A percentile compares a stretch with the other conserved stretches of the same genome.
phyloP scores from a whole-genome alignment of 2,329 filamentous ascomycete genomes.

The Cryoendolithus antarcticus region DNA sequence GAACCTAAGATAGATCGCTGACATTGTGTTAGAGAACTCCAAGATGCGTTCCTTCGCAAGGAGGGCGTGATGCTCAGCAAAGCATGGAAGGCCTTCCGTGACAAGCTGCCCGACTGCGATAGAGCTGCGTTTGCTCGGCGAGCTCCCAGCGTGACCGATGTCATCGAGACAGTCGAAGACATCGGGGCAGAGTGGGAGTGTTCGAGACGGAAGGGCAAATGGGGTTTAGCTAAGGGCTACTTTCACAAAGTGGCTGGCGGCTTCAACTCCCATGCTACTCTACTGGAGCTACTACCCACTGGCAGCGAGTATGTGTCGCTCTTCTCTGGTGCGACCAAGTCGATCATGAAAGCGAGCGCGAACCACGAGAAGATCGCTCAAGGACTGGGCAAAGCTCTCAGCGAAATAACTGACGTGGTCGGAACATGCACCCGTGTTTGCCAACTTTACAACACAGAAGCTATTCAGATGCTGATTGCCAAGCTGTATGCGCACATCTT shows the following conservation, averaged over 20 bases:
- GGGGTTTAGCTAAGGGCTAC: background rate
- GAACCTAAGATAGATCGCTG: background rate
- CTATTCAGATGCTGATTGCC: slow-evolving; percentile 9
- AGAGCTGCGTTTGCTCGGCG: too few species aligned
- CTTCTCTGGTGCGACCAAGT: slow-evolving; percentile 11
- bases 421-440: slow-evolving; percentile 10
- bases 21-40: background rate
- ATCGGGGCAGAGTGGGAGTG: background rate
- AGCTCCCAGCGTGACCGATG: background rate
- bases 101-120: background rate
- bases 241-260: background rate
- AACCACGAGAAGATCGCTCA: slow-evolving; percentile 15
- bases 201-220: background rate
- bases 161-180: background rate
- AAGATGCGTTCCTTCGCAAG: background rate
- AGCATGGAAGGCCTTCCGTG: slow-evolving; percentile 5
- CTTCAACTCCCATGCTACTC: slow-evolving; percentile 8
- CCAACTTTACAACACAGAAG: slow-evolving; percentile 9
- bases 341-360: slow-evolving; percentile 13
- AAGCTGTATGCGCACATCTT: slow-evolving; percentile 17
- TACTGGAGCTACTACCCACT: slow-evolving; percentile 12
- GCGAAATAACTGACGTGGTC: slow-evolving; percentile 13
- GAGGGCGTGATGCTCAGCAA: background rate
- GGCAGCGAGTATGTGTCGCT: slow-evolving; percentile 15
- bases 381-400: slow-evolving; percentile 10